Conservation (phyloP, 768 basidiomycete species). For the Hydnum rufescens region DNA sequence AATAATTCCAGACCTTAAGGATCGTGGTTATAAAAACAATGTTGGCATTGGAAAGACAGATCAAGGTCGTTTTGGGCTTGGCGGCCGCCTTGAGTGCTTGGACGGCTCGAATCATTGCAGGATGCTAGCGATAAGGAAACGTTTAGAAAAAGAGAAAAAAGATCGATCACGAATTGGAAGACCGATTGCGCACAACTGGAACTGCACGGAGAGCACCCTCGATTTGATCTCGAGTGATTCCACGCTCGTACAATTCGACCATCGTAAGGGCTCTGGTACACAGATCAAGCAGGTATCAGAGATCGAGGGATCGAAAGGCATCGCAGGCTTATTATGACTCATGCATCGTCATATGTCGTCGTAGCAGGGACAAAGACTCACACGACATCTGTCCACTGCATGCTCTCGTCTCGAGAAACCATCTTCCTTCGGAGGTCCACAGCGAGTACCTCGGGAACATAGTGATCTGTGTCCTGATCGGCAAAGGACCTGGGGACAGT, state of each 20-base stretch:
- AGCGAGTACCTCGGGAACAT: constrained; percentile 74
- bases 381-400: constrained; percentile 93
- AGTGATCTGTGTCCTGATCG: constrained; percentile 94
- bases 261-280: constrained; percentile 57
- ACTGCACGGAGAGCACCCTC: constrained; percentile 55
- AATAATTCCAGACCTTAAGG: constrained; percentile 35
- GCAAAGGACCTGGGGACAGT: constrained; percentile 73
- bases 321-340: too few species aligned
- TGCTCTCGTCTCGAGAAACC: constrained; percentile 28
- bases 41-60: constrained; percentile 91
- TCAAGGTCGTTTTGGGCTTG: constrained; percentile 51
- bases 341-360: constrained; percentile 1
- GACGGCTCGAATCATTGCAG: constrained; percentile 90
- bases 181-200: constrained; percentile 80
- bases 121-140: constrained; percentile 43
- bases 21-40: constrained; percentile 80
- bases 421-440: constrained; percentile 70
- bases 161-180: background rate
- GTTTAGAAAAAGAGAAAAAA: background rate
- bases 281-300: too few species aligned
- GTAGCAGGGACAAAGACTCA: constrained; percentile 32
- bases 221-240: constrained; percentile 54
- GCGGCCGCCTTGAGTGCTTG: constrained; percentile 43
- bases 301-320: too few species aligned
- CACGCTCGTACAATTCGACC: constrained; percentile 46